Evolutionary conservation across 305 asterid species (phyloP), one percentile per base, ranked within the genome.

Genomic region (Euphrasia arctica): DNA sequence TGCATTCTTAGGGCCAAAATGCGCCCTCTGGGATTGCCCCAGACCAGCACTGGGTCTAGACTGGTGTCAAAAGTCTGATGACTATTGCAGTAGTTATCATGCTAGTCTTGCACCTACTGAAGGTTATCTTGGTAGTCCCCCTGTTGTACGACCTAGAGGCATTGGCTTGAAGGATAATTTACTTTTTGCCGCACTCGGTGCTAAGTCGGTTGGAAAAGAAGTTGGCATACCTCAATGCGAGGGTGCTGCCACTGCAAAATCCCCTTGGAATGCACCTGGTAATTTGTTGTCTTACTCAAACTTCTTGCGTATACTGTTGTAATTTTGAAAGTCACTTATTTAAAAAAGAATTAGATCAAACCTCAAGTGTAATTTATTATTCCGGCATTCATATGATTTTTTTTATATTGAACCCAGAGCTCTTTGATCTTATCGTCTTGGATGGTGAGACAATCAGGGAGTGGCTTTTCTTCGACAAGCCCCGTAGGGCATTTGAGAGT

Each of bases 231-330:
- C 99, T 5, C 95, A 91, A 73, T 94, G 98, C 57, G 95, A 85
- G 79, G 98, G 99, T 67, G 99, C 98, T 73, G 99, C 99, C 66
- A 91, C 99, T 32, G 68, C 98, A 74, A 94, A 87, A 78, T 91
- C 98, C 60, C 99, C 99, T 32, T 94, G 99, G 99, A 94, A 94
- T 72, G 99, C 98, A 50, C 92, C 95, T 55, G 99, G 99, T 94
- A 48, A 59, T 85, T 66, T 32, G 60, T 56, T 57, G 62, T 60
- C 47, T 63, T 39, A 32, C 7, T 39, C 10, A 39, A 39, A 39
- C 43, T 39, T 39, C 11, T 6, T 39, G 43, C 43, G 2, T 39
- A 36, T 36, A 36, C 11, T 27, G 28, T 0, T 55, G 60, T 18
- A 52, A 50, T 50, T 50, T 50, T 50, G 55, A 6, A 50, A 13